These are phyloP conservation scores for Xylaria sp. DNA, from an alignment of 2,329 filamentous ascomycete genomes.

Conservation along the genomic window DNA sequence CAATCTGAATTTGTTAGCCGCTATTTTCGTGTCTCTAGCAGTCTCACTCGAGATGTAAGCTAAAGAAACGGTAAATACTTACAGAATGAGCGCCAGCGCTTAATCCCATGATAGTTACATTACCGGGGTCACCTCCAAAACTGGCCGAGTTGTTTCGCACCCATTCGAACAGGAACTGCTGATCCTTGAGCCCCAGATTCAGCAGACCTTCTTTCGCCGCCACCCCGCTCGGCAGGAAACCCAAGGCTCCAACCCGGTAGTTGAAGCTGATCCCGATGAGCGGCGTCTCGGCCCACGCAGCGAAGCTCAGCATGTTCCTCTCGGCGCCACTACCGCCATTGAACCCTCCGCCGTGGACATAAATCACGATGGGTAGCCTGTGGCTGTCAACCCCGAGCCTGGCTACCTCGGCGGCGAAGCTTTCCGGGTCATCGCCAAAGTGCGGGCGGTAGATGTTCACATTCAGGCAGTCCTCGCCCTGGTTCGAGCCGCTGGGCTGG, in stretches of 20 bases:
- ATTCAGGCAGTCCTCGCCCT: conserved; percentile 56
- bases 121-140: conserved; percentile 62
- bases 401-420: conserved; percentile 21
- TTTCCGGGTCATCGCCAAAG: conserved; percentile 31
- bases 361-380: conserved; percentile 56
- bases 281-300: conserved; percentile 55
- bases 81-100: conserved; percentile 68
- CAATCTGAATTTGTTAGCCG: conserved; percentile 36
- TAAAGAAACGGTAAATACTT: neutral
- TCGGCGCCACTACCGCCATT: conserved; percentile 56
- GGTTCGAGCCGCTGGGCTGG: conserved; percentile 32
- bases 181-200: conserved; percentile 68
- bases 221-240: conserved; percentile 65
- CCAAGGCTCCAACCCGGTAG: conserved; percentile 68
- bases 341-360: conserved; percentile 67
- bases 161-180: conserved; percentile 62
- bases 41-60: neutral
- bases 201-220: conserved; percentile 57
- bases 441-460: conserved; percentile 53
- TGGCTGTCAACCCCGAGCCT: conserved; percentile 32
- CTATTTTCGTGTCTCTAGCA: neutral
- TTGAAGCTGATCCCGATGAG: conserved; percentile 63
- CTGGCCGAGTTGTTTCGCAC: conserved; percentile 59
- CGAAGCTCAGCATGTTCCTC: conserved; percentile 64
- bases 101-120: conserved; percentile 64